Evolutionary conservation across 2,329 filamentous ascomycete species (phyloP).

Genomic region (Penicillium sp.): DNA sequence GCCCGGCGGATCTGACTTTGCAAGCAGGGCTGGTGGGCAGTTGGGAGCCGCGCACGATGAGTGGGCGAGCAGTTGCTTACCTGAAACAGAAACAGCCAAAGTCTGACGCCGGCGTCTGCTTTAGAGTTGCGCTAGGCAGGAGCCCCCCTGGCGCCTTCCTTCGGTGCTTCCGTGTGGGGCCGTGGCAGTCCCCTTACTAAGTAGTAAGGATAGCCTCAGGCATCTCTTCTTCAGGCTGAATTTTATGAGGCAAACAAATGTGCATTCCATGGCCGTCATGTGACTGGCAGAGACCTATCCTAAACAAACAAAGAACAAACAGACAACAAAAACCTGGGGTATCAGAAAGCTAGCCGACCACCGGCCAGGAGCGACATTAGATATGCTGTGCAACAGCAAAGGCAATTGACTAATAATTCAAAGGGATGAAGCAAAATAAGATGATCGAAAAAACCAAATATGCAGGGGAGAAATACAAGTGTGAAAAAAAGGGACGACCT

Average conservation of each 20-base stretch:
- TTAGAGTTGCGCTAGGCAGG: not conserved
- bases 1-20: not conserved
- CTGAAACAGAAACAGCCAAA: slow-evolving; percentile 2
- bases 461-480: too few species aligned
- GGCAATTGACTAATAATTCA: not conserved
- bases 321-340: slow-evolving; percentile 12
- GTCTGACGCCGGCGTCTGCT: not conserved
- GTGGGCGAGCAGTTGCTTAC: not conserved
- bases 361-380: slow-evolving; percentile 6
- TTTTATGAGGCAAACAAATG: too few species aligned
- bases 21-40: not conserved
- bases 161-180: not conserved
- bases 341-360: slow-evolving; percentile 15
- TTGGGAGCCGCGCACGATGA: not conserved
- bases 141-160: not conserved
- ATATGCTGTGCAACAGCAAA: not conserved
- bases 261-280: not conserved
- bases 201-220: too few species aligned
- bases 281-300: not conserved
- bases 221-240: too few species aligned
- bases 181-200: too few species aligned
- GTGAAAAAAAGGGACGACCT: not conserved
- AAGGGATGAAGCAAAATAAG: not conserved
- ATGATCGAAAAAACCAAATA: not conserved
- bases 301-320: not conserved